phyloP scores from a whole-genome alignment of 1,139 yeast species.

The Yamadazyma taylorii region DNA sequence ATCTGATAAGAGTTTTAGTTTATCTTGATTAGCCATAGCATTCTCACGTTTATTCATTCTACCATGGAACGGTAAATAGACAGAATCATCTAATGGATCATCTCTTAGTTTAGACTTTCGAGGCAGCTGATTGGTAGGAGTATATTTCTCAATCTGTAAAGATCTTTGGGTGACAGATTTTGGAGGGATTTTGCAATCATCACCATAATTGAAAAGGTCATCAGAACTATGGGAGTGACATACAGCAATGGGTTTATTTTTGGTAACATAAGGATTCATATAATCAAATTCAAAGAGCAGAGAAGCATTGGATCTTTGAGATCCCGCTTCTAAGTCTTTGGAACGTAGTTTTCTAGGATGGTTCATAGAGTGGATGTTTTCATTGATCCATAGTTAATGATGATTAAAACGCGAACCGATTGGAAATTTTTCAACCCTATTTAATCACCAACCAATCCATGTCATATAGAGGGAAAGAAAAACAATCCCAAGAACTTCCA shows the following conservation, averaged over 20 bases:
- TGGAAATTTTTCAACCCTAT: constrained; percentile 1
- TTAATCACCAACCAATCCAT: constrained; percentile 4
- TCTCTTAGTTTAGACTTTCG: constrained; percentile 19
- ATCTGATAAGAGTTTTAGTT: constrained; percentile 49
- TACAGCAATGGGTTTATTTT: constrained; percentile 26
- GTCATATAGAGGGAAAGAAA: constrained; percentile 18
- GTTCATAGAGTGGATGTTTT: not conserved
- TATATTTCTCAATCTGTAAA: not conserved
- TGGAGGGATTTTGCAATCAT: constrained; percentile 7
- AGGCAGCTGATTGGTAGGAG: constrained; percentile 15
- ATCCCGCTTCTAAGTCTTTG: constrained; percentile 14
- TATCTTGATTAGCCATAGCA: constrained; percentile 59
- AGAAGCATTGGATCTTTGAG: constrained; percentile 1
- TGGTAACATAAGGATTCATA: constrained; percentile 26
- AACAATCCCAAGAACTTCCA: constrained; percentile 7
- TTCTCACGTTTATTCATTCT: constrained; percentile 68
- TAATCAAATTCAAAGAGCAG: constrained; percentile 33
- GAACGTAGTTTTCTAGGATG: constrained; percentile 23
- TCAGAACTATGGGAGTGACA: no score
- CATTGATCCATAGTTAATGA: not conserved
- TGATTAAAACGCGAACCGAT: not conserved
- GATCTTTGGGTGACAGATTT: not conserved
- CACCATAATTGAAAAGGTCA: constrained; percentile 13
- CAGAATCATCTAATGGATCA: constrained; percentile 48
- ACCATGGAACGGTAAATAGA: constrained; percentile 53